Conservation (phyloP, 805 yeast genomes). For the Millerozyma acaciae region DNA sequence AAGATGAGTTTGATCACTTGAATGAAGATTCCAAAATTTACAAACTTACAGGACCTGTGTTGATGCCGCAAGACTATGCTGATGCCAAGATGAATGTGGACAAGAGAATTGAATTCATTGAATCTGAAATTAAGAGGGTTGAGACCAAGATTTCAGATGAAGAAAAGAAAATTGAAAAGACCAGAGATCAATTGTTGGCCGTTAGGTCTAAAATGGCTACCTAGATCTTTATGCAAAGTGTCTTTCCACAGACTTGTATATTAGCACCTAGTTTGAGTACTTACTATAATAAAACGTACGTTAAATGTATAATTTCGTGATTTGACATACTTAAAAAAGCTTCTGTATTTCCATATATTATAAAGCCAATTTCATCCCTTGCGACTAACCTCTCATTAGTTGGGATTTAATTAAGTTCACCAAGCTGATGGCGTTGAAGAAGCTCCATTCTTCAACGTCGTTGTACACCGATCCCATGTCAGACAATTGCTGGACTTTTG, state of each 20-base stretch:
- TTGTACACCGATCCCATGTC: conserved; percentile 57
- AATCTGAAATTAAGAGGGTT: conserved; percentile 68
- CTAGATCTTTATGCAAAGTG: neutral
- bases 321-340: too few relatives aligned
- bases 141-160: conserved; percentile 57
- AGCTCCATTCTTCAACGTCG: conserved; percentile 70
- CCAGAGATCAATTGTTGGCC: conserved; percentile 53
- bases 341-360: too few relatives aligned
- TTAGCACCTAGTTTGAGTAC: too few relatives aligned
- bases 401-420: conserved; percentile 71
- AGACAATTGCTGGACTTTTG: conserved; percentile 51
- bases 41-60: conserved; percentile 88
- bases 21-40: conserved; percentile 72
- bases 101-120: conserved; percentile 86
- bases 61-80: conserved; percentile 78
- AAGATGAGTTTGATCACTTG: conserved; percentile 66
- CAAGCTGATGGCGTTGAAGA: conserved; percentile 62
- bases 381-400: conserved; percentile 59
- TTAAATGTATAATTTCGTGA: too few relatives aligned
- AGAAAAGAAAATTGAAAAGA: conserved; percentile 50
- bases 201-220: conserved; percentile 33
- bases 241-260: too few relatives aligned
- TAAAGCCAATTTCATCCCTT: too few relatives aligned
- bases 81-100: conserved; percentile 84
- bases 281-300: too few relatives aligned